Base-by-base conservation (phyloP, 345 rosid species). In the Bruguiera gymnorhiza region DNA sequence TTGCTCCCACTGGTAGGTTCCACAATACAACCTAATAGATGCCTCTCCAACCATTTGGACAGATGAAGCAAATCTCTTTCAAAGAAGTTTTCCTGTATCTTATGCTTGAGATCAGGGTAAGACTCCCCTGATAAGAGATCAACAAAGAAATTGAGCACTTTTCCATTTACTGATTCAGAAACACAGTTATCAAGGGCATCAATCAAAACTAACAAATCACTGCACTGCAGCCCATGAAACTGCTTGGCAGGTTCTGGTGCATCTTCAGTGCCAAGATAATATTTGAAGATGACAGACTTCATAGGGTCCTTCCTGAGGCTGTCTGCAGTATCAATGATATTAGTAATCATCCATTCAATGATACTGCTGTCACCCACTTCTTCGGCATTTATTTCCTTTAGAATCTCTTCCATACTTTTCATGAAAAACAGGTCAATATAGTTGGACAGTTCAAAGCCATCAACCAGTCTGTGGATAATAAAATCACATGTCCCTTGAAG, bases 41-140 rank as follows among this genome's bases (percentile, higher is more conserved):
- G 87, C 78, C 82, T 86, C 90, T 90, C 99, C 80, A 95, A 79
- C 99, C 96, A 89, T 70, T 81, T 82, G 65, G 96, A 92, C 80
- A 95, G 76, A 65, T 60, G 43, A 73, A 52, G 71, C 79, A 83
- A 59, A 81, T 89, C 98, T 97, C 87, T 88, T 68, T 78, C 80
- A 72, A 87, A 73, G 76, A 88, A 88, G 57, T 82, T 87, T 60
- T 76, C 68, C 70, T 85, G 87, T 48, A 87, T 67, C 81, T 82
- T 88, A 70, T 80, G 83, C 78, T 80, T 88, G 75, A 89, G 85
- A 76, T 82, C 83, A 53, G 83, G 71, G 65, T 82, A 82, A 20
- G 82, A 77, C 39, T 86, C 97, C 63, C 86, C 87, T 46, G 94
- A 88, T 73, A 95, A 80, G 65, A 92, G 76, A 73, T 90, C 96